Evolutionary conservation across 2,329 filamentous ascomycete genomes (phyloP).

Genomic region (Colletotrichum sp.): DNA sequence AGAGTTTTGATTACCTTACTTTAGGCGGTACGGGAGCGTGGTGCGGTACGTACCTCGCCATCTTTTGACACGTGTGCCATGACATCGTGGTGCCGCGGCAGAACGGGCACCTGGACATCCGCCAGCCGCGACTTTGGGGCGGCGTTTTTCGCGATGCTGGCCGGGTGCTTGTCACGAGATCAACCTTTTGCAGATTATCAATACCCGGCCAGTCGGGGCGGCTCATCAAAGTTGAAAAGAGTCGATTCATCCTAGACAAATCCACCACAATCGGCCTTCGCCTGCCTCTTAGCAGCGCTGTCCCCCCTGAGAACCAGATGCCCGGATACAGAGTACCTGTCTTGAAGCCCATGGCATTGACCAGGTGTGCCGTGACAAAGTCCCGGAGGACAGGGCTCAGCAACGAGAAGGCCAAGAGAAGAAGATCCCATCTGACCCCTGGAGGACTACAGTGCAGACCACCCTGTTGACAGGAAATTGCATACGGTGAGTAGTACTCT

Average conservation of each 20-base stretch:
- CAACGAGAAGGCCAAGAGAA: not conserved
- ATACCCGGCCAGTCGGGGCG: not conserved
- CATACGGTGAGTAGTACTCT: not conserved
- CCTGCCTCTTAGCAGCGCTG: not conserved
- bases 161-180: not conserved
- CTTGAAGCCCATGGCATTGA: not conserved
- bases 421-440: not conserved
- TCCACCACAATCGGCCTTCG: not conserved
- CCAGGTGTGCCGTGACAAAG: not conserved
- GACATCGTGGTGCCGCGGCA: not conserved
- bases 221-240: not conserved
- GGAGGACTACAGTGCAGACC: not conserved
- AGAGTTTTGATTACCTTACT: slow-evolving; percentile 8
- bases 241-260: not conserved
- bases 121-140: not conserved
- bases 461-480: not conserved
- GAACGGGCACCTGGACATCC: not conserved
- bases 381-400: not conserved
- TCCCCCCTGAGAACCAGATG: slow-evolving; percentile 1
- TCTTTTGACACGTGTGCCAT: slow-evolving; percentile 17
- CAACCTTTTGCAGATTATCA: not conserved
- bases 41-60: not conserved
- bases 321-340: not conserved
- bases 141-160: not conserved
- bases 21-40: not conserved